These are phyloP conservation scores for Castanea mollissima DNA, from an alignment of 306 rosid species.

Conservation along the genomic window DNA sequence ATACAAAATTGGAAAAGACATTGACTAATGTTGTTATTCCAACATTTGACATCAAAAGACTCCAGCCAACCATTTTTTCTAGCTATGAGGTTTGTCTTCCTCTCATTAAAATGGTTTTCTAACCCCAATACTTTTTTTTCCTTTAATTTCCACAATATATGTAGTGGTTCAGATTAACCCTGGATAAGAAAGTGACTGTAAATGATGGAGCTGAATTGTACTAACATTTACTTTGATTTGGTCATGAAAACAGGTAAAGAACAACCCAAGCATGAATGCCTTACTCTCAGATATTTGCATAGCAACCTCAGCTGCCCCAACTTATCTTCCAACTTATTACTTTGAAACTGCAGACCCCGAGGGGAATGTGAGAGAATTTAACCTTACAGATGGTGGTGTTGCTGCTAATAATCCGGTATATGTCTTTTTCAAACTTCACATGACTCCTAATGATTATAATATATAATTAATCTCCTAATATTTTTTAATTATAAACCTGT, in stretches of 20 bases:
- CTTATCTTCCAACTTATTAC: constrained; percentile 65
- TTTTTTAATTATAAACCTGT: background rate
- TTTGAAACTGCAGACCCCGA: constrained; percentile 33
- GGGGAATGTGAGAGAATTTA: constrained; percentile 31
- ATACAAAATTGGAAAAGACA: constrained; percentile 48
- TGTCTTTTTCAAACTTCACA: background rate
- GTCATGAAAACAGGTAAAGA: constrained; percentile 28
- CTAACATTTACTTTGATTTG: background rate
- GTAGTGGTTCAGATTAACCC: too few species aligned
- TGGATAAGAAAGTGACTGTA: background rate
- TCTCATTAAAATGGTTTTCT: background rate
- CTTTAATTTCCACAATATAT: background rate
- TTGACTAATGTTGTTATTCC: constrained; percentile 68
- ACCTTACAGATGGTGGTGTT: constrained; percentile 69
- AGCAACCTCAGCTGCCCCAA: constrained; percentile 72
- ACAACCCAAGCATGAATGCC: constrained; percentile 26
- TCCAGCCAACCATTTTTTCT: constrained; percentile 59
- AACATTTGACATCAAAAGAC: constrained; percentile 49
- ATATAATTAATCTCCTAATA: background rate
- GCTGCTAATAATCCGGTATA: constrained; percentile 74
- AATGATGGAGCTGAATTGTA: background rate
- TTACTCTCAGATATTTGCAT: constrained; percentile 56
- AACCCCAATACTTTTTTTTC: background rate
- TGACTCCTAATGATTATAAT: too few species aligned
- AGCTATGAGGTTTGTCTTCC: constrained; percentile 45